Percentiles rank a stretch among this genome's conserved stretches.
Evolutionary conservation across 78 protist species (phyloP).

Genomic region (Bodo saltans): DNA sequence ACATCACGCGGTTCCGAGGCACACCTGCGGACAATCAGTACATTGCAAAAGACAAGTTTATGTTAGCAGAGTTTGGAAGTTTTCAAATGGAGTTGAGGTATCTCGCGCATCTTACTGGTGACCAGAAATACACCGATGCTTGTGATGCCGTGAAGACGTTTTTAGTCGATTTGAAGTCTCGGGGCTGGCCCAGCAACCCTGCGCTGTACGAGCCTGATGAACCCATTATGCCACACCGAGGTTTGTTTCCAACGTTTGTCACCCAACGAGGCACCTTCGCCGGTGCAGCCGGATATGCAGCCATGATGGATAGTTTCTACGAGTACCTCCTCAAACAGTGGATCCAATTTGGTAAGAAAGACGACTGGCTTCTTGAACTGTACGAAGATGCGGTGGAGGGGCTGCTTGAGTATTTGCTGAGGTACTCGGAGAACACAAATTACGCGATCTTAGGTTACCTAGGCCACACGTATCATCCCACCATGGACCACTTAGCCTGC

Average conservation of each 20-base stretch:
- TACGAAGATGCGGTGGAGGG: background rate
- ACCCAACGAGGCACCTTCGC: background rate
- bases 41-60: background rate
- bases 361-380: background rate
- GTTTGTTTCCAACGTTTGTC: background rate
- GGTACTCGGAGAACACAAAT: background rate
- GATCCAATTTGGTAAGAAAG: background rate
- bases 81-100: slow-evolving; percentile 65
- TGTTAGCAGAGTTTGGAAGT: slow-evolving; percentile 70
- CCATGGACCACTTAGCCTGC: background rate
- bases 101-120: background rate
- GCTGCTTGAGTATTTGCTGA: background rate
- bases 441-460: background rate
- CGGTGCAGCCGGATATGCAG: background rate
- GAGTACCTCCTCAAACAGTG: background rate
- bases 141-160: background rate
- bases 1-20: no score
- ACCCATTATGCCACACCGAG: background rate
- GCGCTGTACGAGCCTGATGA: background rate
- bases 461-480: background rate
- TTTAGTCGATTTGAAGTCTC: background rate
- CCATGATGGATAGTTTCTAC: background rate
- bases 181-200: background rate
- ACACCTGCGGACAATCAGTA: background rate
- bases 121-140: background rate